A percentile compares a stretch with the other conserved stretches of the same genome.
Evolutionary conservation across 108 stramenopile species (phyloP).

Genomic region (Nitzschia putrida): DNA sequence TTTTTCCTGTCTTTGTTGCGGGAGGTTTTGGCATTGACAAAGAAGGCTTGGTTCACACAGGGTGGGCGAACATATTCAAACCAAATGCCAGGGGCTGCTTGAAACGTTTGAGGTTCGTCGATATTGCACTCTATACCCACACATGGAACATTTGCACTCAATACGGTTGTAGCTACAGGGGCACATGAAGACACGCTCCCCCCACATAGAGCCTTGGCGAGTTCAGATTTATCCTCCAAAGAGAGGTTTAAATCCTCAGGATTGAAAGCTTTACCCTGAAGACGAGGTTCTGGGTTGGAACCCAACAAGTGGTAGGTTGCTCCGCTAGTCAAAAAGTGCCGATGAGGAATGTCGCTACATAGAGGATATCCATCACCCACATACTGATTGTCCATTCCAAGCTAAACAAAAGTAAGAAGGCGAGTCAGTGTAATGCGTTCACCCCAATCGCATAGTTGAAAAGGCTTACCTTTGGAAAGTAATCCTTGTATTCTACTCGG

Average conservation of each 20-base stretch:
- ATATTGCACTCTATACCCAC: slow-evolving; percentile 49
- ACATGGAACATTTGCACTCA: slow-evolving; percentile 25
- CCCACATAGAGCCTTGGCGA: slow-evolving; percentile 35
- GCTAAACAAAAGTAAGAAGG: neutral
- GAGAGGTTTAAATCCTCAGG: slow-evolving; percentile 28
- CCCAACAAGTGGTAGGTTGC: slow-evolving; percentile 62
- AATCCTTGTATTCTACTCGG: slow-evolving; percentile 45
- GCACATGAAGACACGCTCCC: slow-evolving; percentile 23
- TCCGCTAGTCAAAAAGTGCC: slow-evolving; percentile 56
- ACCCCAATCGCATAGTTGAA: neutral
- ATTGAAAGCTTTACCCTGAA: slow-evolving; percentile 3
- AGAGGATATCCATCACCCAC: slow-evolving; percentile 70
- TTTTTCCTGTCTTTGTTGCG: neutral
- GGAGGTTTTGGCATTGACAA: slow-evolving; percentile 24
- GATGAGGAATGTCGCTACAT: slow-evolving; percentile 55
- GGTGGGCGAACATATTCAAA: no score
- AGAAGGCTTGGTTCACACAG: no score
- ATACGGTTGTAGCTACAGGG: neutral
- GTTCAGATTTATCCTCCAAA: slow-evolving; percentile 13
- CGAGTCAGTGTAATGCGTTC: neutral
- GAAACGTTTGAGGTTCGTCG: slow-evolving; percentile 40
- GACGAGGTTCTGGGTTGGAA: slow-evolving; percentile 17
- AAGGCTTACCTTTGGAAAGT: slow-evolving; percentile 58
- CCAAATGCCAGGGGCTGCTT: slow-evolving; percentile 43
- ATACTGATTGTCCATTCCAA: slow-evolving; percentile 48